Base-by-base conservation (phyloP, 257 asterid species). In the Anisodus acutangulus region DNA sequence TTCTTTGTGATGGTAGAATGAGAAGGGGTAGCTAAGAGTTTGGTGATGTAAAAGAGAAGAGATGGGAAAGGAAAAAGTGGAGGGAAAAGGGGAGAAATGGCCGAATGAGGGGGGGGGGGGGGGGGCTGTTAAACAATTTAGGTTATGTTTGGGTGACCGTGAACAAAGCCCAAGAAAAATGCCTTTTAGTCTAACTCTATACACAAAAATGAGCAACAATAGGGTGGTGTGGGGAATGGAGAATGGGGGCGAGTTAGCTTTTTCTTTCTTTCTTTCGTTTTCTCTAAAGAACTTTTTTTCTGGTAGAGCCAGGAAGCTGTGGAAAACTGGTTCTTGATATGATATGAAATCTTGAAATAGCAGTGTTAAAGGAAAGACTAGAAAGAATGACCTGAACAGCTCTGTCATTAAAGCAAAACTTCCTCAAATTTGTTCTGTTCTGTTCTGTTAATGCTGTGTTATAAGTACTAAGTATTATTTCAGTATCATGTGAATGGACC, bases 151-250 rank as follows among this genome's bases (percentile, higher is more conserved):
- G 17, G 47, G 51, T 66, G 64, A 53, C 13, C 6, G 84, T 49
- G 66, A 62, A 62, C 84, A 83, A 39, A 69, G 72, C 60, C 85
- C 68, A 22, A 68, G 85, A 71, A 55, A 70, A 41, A 15, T 12
- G 81, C 47, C 81, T 76, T 76, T 76, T 26, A 76, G 81, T 26
- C 64, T 26, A 74, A 4, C 43, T 53, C 22, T 76, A 51, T 53
- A 66, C 26, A 22, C 43, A 74, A 72, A 72, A 74, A 49, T 76
- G 13, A 10, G 19, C 8, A 11, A 49, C 31, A 47, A 10, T 31
- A 31, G 10, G 22, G 17, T 9, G 72, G 19, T 31, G n/a, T 5
- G 47, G 71, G 26, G 26, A 22, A 22, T 22, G 26, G 35, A 31
- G 35, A 31, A 31, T 31, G 35, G 35, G 35, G 35, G 35, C 1